These are phyloP conservation scores for Recurvomyces mirabilis DNA, from an alignment of 495 filamentous ascomycete genomes.

Conservation along the genomic window DNA sequence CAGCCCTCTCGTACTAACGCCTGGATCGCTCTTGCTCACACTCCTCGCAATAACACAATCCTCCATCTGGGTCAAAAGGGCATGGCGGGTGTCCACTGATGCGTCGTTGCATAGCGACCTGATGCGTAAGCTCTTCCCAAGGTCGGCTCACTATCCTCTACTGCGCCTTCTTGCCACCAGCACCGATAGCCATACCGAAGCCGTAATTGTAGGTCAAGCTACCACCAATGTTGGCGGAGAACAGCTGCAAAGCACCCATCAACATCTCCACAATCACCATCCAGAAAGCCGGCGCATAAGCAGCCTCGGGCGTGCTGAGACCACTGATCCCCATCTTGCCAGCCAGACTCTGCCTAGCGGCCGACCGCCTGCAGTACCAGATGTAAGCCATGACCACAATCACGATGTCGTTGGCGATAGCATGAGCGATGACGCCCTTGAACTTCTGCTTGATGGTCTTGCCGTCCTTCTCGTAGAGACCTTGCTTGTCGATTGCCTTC, in stretches of 20 bases:
- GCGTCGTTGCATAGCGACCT: no score
- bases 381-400: constrained; percentile 9
- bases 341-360: constrained; percentile 2
- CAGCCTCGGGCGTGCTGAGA: constrained; percentile 5
- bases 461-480: constrained; percentile 20
- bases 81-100: no score
- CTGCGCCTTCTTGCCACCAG: constrained; percentile 12
- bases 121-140: no score
- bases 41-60: no score
- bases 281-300: constrained; percentile 14
- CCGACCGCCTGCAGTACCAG: constrained; percentile 12
- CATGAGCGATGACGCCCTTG: constrained; percentile 21
- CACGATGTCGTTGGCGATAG: constrained; percentile 19
- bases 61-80: no score
- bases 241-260: constrained; percentile 8
- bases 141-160: constrained; percentile 9
- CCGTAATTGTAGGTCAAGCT: constrained; percentile 18
- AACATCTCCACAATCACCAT: constrained; percentile 17
- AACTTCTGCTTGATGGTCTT: constrained; percentile 19
- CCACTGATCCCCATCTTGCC: constrained; percentile 15
- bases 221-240: constrained; percentile 17
- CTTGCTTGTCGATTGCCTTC: constrained; percentile 18
- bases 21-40: no score
- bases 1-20: no score
- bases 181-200: constrained; percentile 14